Base-by-base conservation (phyloP, 345 rosid species). In the Murraya paniculata region DNA sequence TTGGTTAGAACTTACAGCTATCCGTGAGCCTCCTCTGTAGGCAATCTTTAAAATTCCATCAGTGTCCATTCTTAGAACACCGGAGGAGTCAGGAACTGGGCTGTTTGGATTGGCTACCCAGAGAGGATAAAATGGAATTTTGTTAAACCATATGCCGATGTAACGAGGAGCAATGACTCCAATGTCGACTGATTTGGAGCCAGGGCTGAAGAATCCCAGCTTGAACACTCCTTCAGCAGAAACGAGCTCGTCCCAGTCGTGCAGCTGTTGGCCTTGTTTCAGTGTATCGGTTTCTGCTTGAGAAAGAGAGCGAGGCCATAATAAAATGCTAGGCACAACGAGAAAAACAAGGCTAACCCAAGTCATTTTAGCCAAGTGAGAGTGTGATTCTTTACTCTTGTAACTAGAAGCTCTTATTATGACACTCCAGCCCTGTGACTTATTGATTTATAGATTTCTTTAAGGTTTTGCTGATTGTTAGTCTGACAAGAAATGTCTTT, bases 131-230 rank as follows among this genome's bases (percentile, higher is more conserved):
- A 64, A 11, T 11, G 86, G 87, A 36, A 81, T 59, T 31, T 59
- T 22, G 39, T 87, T 64, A 66, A 77, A 81, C 89, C 96, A 86
- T 55, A 90, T 87, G 60, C 92, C 93, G 33, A 88, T 58, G 77
- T 85, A 87, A 31, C 92, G 82, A 50, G 66, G 64, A 62, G 91
- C 88, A 22, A 90, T 83, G 36, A 91, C 56, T 0, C 85, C 84
- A 3, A 86, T 72, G 10, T 5, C 7, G 19, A 27, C 36, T 13
- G 80, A 66, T 50, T 83, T 55, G 9, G 83, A 81, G 56, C 61
- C 81, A 1, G 90, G 90, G 76, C 79, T 90, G 81, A 90, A 90
- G 89, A 90, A 91, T 41, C 93, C 93, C 19, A 90, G 81, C 85
- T 74, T 81, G 86, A 88, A 87, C 62, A 77, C 76, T 7, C 83